phyloP scores from a whole-genome alignment of 176 grass and related monocot species.

The Eleusine coracana region DNA sequence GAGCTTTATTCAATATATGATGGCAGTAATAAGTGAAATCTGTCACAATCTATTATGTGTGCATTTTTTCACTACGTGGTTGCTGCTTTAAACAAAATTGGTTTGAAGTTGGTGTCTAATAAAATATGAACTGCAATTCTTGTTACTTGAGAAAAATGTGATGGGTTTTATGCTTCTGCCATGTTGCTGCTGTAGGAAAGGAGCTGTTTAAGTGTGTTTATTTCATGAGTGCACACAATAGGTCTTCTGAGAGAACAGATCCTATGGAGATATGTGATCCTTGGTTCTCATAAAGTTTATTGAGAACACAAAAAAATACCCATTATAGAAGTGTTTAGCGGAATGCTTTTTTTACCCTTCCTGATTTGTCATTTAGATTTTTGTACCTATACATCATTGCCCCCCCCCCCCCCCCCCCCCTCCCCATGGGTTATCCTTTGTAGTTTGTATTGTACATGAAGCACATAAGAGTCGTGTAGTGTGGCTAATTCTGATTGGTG shows the following conservation, averaged over 20 bases:
- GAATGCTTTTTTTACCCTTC: not conserved
- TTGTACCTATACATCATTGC: no score
- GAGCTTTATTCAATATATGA: not conserved
- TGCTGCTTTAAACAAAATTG: not conserved
- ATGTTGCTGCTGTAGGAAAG: not conserved
- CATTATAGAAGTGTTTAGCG: not conserved
- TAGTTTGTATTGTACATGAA: not conserved
- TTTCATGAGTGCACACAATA: not conserved
- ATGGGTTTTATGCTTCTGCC: constrained; percentile 1
- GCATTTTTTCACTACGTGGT: not conserved
- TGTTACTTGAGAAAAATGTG: not conserved
- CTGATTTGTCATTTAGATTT: not conserved
- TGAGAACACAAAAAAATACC: not conserved
- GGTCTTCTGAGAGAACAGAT: not conserved
- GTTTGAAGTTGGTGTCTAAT: not conserved
- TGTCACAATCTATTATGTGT: constrained; percentile 13
- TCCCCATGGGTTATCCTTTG: not conserved
- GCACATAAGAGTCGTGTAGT: not conserved
- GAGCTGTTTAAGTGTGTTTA: not conserved
- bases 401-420: no score
- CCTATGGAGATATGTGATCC: not conserved
- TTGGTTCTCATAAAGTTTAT: not conserved
- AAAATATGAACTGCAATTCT: not conserved
- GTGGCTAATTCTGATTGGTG: not conserved
- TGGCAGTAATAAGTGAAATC: not conserved